Base-by-base conservation (phyloP, 1,284 basidiomycete genomes). In the Ustilago lituana region DNA sequence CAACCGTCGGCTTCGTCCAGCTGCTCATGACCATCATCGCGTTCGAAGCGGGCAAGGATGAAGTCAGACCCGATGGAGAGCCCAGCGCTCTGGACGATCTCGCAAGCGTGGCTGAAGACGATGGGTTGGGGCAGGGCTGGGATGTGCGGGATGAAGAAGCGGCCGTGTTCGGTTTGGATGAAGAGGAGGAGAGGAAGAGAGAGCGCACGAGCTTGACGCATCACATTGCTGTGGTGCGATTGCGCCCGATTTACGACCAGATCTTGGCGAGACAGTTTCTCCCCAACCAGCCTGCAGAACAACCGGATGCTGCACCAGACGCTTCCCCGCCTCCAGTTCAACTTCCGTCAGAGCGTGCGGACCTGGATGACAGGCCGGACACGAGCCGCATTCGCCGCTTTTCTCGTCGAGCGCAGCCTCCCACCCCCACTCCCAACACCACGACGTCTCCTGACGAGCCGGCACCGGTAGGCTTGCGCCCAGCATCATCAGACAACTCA, bases 111-210 rank as follows among this genome's bases (percentile, higher is more conserved):
- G 15, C 49, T 12, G 45, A 59, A 4, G 45, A 27, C 2, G 54
- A 55, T 1, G 51, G 48, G 17, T 27, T 54, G 7, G 68, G 63
- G 1, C 68, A 66, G n/a, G 68, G 63, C 1, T 71, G 63, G 63
- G 52, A 62, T 20, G 59, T 57, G 12, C 50, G 59, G 11, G 68
- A 71, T 43, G 68, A 71, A 47, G 68, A 71, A 43, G 63, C 68
- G 12, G 24, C 22, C 0, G 44, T 63, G 4, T 71, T 71, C 19
- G 52, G 51, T 3, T 39, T 58, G 11, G 47, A 66, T 10, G 36
- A 51, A 15, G 45, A 61, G 14, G 53, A 56, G 6, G 56, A 60
- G n/a, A 23, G 45, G 0, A 55, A 56, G 27, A n/a, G 48, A 4
- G 39, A 37, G 17, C 36, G 29, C 8, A 60, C 56, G 14, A 63